Base-by-base conservation (phyloP, 257 asterid genomes). In the Salvia hispanica region DNA sequence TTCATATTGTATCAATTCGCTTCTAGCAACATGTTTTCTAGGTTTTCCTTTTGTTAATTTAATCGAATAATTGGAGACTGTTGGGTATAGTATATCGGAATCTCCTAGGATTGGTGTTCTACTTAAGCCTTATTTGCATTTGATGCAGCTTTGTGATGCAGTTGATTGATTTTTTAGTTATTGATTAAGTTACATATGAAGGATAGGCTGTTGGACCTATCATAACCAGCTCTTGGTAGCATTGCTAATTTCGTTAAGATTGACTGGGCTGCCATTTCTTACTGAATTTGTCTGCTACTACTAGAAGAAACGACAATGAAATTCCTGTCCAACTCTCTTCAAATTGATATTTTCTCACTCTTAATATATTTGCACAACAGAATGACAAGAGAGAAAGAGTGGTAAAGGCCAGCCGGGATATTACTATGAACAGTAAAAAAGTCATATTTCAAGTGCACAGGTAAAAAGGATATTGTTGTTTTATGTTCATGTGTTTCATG, bases 391-490 rank as follows among this genome's bases (percentile, higher is more conserved):
- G 97, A 42, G 97, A 93, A 80, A 79, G 96, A 71, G 86, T 93
- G 64, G 97, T 93, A 70, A 93, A 90, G 77, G 99, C 96, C 47
- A 93, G 99, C 74, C 87, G 99, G 10, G 99, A 93, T 70, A 67
- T 91, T 66, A 93, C 99, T 15, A 90, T 85, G 88, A 90, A 85
- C 63, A 93, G 97, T 82, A 93, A 93, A 77, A 90, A 93, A 77
- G 99, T 87, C 74, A 90, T 90, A 71, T 93, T 90, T 74, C 99
- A 93, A 80, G 99, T 90, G 79, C 97, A 90, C 72, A 90, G 97
- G 99, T 93, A 81, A 75, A 75, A 39, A 70, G 11, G 70, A 64
- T 66, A 6, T 28, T 62, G 15, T 37, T 62, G 52, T 25, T 59
- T 51, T 61, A 9, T 53, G 45, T 62, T 36, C 31, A 25, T 25